phyloP scores from a whole-genome alignment of 257 asterid genomes.

The Lantana camara region DNA sequence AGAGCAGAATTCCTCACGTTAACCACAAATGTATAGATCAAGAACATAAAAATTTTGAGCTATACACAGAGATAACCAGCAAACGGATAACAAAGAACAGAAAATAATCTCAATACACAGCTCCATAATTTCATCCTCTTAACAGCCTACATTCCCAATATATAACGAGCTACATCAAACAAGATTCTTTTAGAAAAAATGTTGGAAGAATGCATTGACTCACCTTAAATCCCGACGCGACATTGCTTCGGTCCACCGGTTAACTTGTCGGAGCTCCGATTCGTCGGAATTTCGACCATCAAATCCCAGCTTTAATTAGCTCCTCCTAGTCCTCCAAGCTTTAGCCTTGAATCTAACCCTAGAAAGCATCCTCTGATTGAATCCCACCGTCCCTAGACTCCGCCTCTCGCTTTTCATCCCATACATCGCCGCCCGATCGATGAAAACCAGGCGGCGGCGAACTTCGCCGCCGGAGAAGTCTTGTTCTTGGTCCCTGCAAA shows the following conservation, averaged over 20 bases:
- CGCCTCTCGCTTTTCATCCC: constrained; percentile 42
- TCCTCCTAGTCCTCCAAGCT: constrained; percentile 57
- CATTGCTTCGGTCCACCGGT: constrained; percentile 52
- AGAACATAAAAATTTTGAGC: background rate
- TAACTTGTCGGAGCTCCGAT: constrained; percentile 41
- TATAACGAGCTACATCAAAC: background rate
- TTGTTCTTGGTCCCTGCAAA: constrained; percentile 42
- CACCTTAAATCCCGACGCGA: constrained; percentile 49
- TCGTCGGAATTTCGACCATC: constrained; percentile 35
- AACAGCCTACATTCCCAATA: background rate
- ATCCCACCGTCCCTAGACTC: constrained; percentile 34
- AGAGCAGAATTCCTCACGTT: background rate
- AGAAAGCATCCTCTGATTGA: constrained; percentile 52
- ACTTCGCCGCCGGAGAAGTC: constrained; percentile 42
- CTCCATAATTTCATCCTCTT: background rate
- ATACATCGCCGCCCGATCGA: constrained; percentile 36
- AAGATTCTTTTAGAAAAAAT: background rate
- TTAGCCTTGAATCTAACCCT: constrained; percentile 54
- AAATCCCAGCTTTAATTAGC: constrained; percentile 52
- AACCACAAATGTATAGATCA: constrained; percentile 2
- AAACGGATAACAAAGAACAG: background rate
- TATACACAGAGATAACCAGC: background rate
- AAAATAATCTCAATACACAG: background rate
- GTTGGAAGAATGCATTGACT: background rate
- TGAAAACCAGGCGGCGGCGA: constrained; percentile 43